Percentiles rank a stretch among this genome's conserved stretches.
These are phyloP conservation scores for Zelopaecilomyces penicillatus DNA, from an alignment of 2,329 filamentous ascomycete genomes.

Conservation along the genomic window DNA sequence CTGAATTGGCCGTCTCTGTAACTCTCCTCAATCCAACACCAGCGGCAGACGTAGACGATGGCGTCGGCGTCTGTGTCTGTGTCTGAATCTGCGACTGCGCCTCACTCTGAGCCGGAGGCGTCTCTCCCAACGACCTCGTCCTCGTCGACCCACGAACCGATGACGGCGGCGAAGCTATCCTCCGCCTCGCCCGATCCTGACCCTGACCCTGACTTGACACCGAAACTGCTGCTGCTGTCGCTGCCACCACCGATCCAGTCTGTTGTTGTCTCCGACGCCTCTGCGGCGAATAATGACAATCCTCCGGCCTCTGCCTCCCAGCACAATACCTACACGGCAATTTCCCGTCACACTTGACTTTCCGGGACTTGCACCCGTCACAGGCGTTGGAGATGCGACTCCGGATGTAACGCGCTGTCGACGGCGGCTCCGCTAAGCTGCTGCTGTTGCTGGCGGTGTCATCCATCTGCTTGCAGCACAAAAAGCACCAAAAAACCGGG, in stretches of 20 bases:
- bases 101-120: neutral
- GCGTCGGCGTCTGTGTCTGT: conserved; percentile 9
- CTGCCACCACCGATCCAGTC: conserved; percentile 10
- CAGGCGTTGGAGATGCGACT: conserved; percentile 45
- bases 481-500: too few relatives aligned
- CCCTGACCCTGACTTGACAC: neutral
- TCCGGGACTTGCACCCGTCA: conserved; percentile 45
- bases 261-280: conserved; percentile 24
- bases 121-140: conserved; percentile 1
- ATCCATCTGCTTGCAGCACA: too few relatives aligned
- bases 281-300: conserved; percentile 41
- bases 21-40: conserved; percentile 6
- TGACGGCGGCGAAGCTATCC: conserved; percentile 2
- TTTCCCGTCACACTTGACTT: conserved; percentile 48
- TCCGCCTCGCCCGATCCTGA: neutral
- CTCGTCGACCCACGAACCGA: conserved; percentile 3
- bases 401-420: conserved; percentile 21
- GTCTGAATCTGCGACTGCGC: too few relatives aligned
- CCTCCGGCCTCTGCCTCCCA: conserved; percentile 31
- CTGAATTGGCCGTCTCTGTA: conserved; percentile 12
- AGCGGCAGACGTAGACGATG: conserved; percentile 11
- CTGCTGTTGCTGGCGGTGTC: too few relatives aligned
- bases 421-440: too few relatives aligned
- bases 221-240: conserved; percentile 6
- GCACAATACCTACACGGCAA: conserved; percentile 44